Percentiles rank a stretch among this genome's conserved stretches.
phyloP scores from a whole-genome alignment of 768 basidiomycete genomes.

The Kwoniella sp. region DNA sequence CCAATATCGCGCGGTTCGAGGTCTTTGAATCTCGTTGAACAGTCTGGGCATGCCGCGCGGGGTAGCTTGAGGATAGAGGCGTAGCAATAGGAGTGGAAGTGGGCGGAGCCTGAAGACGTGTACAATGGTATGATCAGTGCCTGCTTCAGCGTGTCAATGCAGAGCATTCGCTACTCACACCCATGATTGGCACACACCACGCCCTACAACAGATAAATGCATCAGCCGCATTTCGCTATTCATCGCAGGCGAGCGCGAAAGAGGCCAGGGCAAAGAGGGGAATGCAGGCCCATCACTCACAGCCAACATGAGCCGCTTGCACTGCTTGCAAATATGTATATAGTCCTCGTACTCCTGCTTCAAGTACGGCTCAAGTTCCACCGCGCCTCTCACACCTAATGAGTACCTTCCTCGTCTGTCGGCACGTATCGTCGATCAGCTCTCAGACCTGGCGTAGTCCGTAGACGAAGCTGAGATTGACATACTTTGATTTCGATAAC shows the following conservation, averaged over 20 bases:
- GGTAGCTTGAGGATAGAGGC: constrained; percentile 16
- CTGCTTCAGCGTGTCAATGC: no score
- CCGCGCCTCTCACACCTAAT: constrained; percentile 36
- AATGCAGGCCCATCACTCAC: constrained; percentile 27
- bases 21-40: constrained; percentile 28
- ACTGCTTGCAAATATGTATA: constrained; percentile 42
- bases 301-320: constrained; percentile 40
- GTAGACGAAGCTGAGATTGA: neutral
- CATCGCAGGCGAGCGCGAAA: no score
- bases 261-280: no score
- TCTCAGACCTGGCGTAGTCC: no score
- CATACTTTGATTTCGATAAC: constrained; percentile 49
- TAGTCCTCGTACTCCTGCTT: constrained; percentile 38
- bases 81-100: constrained; percentile 46
- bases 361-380: constrained; percentile 48
- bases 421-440: no score
- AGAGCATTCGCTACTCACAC: constrained; percentile 27
- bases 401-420: constrained; percentile 48
- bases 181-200: constrained; percentile 30
- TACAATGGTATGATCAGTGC: no score
- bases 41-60: constrained; percentile 33
- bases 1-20: constrained; percentile 33
- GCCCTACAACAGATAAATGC: constrained; percentile 35
- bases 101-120: constrained; percentile 32
- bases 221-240: no score